These are phyloP conservation scores for Kernera saxatilis DNA, from an alignment of 345 rosid genomes.

Conservation along the genomic window DNA sequence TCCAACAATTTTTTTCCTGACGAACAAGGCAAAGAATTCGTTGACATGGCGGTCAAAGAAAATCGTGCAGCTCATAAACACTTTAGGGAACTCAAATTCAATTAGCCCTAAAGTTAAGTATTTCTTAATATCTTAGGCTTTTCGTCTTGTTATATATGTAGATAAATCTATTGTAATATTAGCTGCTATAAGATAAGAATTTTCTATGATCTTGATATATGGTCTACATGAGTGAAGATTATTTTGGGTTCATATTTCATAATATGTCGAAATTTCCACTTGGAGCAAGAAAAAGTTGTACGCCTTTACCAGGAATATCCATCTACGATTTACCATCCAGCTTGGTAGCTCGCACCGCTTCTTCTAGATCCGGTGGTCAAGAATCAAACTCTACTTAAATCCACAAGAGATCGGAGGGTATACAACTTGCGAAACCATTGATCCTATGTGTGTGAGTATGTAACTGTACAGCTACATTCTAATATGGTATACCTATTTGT, in stretches of 20 bases:
- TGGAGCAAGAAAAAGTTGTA: background rate
- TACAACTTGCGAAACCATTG: background rate
- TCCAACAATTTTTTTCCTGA: background rate
- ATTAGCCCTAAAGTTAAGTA: conserved; percentile 10
- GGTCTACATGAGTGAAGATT: background rate
- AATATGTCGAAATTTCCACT: background rate
- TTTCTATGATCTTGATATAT: background rate
- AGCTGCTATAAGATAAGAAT: background rate
- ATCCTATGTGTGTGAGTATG: background rate
- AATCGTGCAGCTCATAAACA: conserved; percentile 29
- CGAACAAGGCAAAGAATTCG: background rate
- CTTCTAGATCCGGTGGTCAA: background rate
- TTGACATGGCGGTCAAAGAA: conserved; percentile 7
- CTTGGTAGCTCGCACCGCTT: background rate
- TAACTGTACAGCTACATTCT: background rate
- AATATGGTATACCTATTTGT: background rate
- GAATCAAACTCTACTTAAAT: background rate
- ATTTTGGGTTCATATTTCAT: background rate
- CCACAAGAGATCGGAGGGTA: background rate
- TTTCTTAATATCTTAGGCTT: background rate
- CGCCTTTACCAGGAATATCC: background rate
- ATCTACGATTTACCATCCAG: background rate
- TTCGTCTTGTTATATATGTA: background rate
- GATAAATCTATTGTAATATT: background rate
- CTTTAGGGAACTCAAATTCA: conserved; percentile 21